Evolutionary conservation across 2,329 filamentous ascomycete species (phyloP), one percentile per base, ranked within the genome.

Genomic region (Parascedosporium putredinis): DNA sequence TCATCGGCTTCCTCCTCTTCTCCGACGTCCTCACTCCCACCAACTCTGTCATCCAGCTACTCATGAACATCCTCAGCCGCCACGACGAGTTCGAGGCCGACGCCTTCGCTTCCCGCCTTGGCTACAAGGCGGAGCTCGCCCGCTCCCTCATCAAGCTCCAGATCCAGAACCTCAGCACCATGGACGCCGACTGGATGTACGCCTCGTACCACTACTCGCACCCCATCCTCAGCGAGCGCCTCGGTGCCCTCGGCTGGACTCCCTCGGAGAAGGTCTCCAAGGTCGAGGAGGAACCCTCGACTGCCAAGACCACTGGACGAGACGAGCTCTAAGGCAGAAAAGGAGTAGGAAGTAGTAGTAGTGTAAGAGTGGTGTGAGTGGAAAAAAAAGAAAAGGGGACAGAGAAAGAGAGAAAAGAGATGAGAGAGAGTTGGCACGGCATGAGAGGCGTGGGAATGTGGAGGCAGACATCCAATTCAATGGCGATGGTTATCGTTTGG

Each of bases 101-200:
- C 69, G 81, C 78, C 20, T 98, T 98, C 64, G 93, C 91, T 51
- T 77, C 83, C 58, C 75, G 83, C 46, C 82, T 96, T 8, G 93
- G 93, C 49, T 96, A 91, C 70, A 80, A 84, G 48, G 72, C 79
- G 43, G 83, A 96, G 66, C 82, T 98, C 48, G 88, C 90, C 40
- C 76, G 81, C 55, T 93, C 88, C 20, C 79, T 98, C 55, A 89
- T 98, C 71, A 96, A 96, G 74, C 85, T 98, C 48, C 94, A 98
- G 70, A 88, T 96, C 61, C 90, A 97, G 73, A 98, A 98, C 64
- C 76, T 98, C 57, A 95, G 88, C 68, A 94, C 88, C 54, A 97
- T 98, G 91, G 93, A 98, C 60, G 93, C 93, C 24, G 94, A 98
- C 69, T 95, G 87, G 86, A 82, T 96, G 78, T 98, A 95, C 68